A percentile compares a stretch with the other conserved stretches of the same genome.
These are phyloP conservation scores for Pestalotiopsis sp. DNA, from an alignment of 2,329 filamentous ascomycete species.

Conservation along the genomic window DNA sequence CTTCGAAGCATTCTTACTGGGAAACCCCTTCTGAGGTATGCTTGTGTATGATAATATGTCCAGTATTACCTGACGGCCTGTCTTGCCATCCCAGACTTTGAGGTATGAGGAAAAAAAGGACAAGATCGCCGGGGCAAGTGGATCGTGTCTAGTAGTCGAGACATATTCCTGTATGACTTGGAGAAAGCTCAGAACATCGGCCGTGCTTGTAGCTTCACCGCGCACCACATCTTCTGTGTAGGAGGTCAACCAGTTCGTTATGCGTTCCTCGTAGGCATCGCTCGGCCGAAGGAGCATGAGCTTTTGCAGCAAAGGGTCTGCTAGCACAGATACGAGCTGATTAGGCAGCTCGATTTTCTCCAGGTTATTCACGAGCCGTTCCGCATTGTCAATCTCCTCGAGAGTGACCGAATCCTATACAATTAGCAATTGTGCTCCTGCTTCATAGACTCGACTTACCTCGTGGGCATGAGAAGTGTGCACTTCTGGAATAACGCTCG, in stretches of 20 bases:
- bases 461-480: slow-evolving; percentile 76
- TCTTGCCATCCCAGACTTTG: slow-evolving; percentile 62
- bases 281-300: slow-evolving; percentile 67
- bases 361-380: slow-evolving; percentile 70
- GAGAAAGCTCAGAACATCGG: slow-evolving; percentile 56
- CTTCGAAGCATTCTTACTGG: slow-evolving; percentile 42
- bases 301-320: slow-evolving; percentile 79
- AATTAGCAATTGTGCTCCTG: slow-evolving; percentile 32
- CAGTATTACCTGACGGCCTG: slow-evolving; percentile 56
- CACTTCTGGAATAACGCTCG: slow-evolving; percentile 64
- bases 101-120: slow-evolving; percentile 57
- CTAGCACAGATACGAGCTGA: slow-evolving; percentile 76
- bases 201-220: slow-evolving; percentile 46
- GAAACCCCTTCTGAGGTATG: slow-evolving; percentile 50
- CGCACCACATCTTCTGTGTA: slow-evolving; percentile 58
- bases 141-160: slow-evolving; percentile 54
- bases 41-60: slow-evolving; percentile 59
- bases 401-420: slow-evolving; percentile 63
- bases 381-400: slow-evolving; percentile 76
- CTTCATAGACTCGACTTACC: slow-evolving; percentile 38
- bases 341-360: slow-evolving; percentile 82
- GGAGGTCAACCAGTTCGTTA: slow-evolving; percentile 61
- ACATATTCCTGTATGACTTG: slow-evolving; percentile 60
- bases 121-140: slow-evolving; percentile 50
- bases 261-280: slow-evolving; percentile 50